Base-by-base conservation (phyloP, 495 filamentous ascomycete genomes). In the Clavariopsis aquatica region DNA sequence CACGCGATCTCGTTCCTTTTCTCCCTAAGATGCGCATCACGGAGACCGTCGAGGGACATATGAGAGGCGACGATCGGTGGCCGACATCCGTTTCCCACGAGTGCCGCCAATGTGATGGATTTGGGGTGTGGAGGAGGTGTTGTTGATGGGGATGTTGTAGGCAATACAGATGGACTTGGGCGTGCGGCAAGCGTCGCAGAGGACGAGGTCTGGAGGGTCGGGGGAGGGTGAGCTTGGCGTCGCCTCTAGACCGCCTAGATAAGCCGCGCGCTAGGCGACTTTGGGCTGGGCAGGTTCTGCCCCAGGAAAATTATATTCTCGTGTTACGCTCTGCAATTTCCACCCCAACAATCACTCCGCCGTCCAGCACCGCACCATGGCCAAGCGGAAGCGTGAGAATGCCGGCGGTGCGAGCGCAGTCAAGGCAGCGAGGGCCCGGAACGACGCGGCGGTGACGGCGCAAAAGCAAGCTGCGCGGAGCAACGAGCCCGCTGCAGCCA, bases 321-420 rank as follows among this genome's bases (percentile, higher is more conserved):
- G 28, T 55, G 26, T 57, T 52, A 28, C 23, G 17, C 9, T 45
- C 6, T 10, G 36, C 28, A 23, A 53, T 49, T 23, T 43, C 49
- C 10, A 49, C 49, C 22, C 52, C 34, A 1, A 24, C 26, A 47
- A 38, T 13, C 52, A 47, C 22, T 53, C 8, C 9, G 20, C 51
- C 10, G 10, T 5, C 28, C 2, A 28, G 3, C 29, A 22, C 19
- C 20, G 31, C n/a, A 75, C 22, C 51, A 93, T 93, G 89, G 85
- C 77, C 26, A 94, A 93, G 74, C 83, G 90, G 76, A 93, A 93
- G 81, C 84, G 89, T 71, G 80, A 83, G 12, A 77, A 19, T 10
- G 55, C 47, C 6, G 67, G 61, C 0, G 43, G 27, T 74, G 12
- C 57, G 27, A 57, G 66, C n/a, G 20, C 49, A 10, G 38, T 67